Conservation (phyloP, 2,329 filamentous ascomycete species). For the Calonectria honghensis region DNA sequence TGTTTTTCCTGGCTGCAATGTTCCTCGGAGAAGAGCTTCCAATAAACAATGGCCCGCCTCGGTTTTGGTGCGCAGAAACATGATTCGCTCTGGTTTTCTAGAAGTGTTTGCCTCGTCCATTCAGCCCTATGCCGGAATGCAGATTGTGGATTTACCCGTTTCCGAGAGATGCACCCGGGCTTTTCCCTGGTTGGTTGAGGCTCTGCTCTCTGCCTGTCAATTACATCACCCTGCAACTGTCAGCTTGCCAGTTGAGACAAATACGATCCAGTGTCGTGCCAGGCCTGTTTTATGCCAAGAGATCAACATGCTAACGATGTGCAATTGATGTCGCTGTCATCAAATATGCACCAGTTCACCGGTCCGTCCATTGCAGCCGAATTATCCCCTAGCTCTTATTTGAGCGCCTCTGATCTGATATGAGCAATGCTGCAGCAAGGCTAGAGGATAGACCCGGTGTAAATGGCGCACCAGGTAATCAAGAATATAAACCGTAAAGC, state of each 20-base stretch:
- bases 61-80: background rate
- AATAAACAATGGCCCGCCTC: background rate
- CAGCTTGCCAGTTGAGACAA: background rate
- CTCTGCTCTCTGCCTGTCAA: background rate
- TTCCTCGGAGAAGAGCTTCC: background rate
- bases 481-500: too few relatives aligned
- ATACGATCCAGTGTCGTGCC: background rate
- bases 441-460: background rate
- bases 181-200: conserved; percentile 11
- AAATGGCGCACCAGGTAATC: conserved; percentile 1
- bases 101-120: background rate
- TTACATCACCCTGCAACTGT: conserved; percentile 12
- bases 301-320: background rate
- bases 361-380: background rate
- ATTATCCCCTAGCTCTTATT: background rate
- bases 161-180: background rate
- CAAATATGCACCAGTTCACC: background rate
- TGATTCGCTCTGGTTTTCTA: background rate
- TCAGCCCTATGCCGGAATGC: background rate
- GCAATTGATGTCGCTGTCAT: background rate
- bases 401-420: background rate
- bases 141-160: background rate
- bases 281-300: background rate
- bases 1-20: background rate
- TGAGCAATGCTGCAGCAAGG: background rate